A percentile compares a stretch with the other conserved stretches of the same genome.
phyloP scores from a whole-genome alignment of 225 moss, liverwort and hornwort species.

The Ulota crispa region DNA sequence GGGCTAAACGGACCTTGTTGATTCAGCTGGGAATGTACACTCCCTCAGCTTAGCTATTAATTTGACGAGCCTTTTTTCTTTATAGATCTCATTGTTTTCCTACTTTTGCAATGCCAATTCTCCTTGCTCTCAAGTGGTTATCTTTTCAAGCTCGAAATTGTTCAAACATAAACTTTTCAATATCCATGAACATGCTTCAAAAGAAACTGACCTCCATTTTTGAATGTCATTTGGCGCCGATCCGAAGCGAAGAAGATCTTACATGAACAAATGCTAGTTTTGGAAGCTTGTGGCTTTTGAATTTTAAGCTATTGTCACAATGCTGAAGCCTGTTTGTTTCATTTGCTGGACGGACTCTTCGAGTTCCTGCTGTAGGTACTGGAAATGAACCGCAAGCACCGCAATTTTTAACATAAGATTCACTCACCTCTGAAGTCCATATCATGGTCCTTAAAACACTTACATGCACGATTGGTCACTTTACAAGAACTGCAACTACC shows the following conservation, averaged over 20 bases:
- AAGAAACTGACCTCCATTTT: not conserved
- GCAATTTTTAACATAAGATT: not conserved
- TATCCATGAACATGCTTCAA: not conserved
- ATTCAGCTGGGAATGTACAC: slow-evolving; percentile 84
- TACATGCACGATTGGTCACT: not conserved
- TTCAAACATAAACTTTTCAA: not conserved
- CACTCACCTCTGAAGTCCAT: not conserved
- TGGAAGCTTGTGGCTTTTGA: no score
- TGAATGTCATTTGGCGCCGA: not conserved
- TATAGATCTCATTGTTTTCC: slow-evolving; percentile 3
- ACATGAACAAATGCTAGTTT: no score
- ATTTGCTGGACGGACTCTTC: not conserved
- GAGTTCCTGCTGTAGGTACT: not conserved
- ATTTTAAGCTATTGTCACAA: no score
- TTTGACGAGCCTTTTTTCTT: slow-evolving; percentile 30
- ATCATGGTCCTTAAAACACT: not conserved
- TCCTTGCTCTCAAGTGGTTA: not conserved
- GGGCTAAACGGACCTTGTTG: slow-evolving; percentile 85
- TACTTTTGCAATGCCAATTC: slow-evolving; percentile 16
- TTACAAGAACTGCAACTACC: not conserved
- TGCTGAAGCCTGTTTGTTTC: not conserved
- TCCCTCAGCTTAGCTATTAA: slow-evolving; percentile 58
- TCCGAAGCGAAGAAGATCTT: no score
- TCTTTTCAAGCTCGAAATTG: not conserved
- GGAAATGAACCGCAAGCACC: not conserved